Percentiles rank a stretch among this genome's conserved stretches.
Evolutionary conservation across 495 filamentous ascomycete species (phyloP).

Genomic region (Aspergillus sclerotiicarbonarius): DNA sequence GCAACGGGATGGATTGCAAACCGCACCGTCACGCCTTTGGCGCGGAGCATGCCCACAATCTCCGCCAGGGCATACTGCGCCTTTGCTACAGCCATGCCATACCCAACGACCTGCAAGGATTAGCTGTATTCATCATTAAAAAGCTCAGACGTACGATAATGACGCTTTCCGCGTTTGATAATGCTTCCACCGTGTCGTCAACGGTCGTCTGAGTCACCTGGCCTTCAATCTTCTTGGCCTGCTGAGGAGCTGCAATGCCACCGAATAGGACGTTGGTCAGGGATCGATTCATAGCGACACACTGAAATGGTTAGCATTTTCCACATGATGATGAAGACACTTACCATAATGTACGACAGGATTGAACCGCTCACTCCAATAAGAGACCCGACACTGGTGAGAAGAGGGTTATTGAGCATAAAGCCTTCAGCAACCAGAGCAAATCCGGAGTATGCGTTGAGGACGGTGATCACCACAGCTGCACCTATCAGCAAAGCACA

Average conservation of each 20-base stretch:
- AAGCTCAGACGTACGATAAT: slow-evolving; percentile 54
- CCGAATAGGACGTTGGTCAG: slow-evolving; percentile 80
- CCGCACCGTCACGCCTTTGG: slow-evolving; percentile 71
- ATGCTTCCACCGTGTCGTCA: slow-evolving; percentile 70
- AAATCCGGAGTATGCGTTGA: slow-evolving; percentile 84
- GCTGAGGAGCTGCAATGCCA: slow-evolving; percentile 61
- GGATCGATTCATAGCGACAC: slow-evolving; percentile 79
- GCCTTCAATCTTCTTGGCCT: slow-evolving; percentile 67
- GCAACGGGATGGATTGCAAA: slow-evolving; percentile 85
- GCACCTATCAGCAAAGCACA: slow-evolving; percentile 6
- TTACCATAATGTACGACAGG: slow-evolving; percentile 70
- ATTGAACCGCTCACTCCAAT: slow-evolving; percentile 82
- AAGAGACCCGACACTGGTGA: slow-evolving; percentile 74
- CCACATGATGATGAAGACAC: not conserved
- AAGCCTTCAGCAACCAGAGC: slow-evolving; percentile 80
- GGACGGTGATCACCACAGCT: slow-evolving; percentile 77
- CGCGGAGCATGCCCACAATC: slow-evolving; percentile 66
- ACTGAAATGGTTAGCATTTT: slow-evolving; percentile 41
- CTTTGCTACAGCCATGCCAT: slow-evolving; percentile 86
- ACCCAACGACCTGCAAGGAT: slow-evolving; percentile 58
- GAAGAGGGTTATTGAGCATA: slow-evolving; percentile 79
- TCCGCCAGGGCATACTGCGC: slow-evolving; percentile 82
- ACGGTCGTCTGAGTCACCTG: slow-evolving; percentile 66
- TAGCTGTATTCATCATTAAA: not conserved
- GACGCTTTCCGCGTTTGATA: slow-evolving; percentile 68